These are phyloP conservation scores for Umbelopsis isabellina DNA, from an alignment of 192 early-diverging fungal species.

Conservation along the genomic window DNA sequence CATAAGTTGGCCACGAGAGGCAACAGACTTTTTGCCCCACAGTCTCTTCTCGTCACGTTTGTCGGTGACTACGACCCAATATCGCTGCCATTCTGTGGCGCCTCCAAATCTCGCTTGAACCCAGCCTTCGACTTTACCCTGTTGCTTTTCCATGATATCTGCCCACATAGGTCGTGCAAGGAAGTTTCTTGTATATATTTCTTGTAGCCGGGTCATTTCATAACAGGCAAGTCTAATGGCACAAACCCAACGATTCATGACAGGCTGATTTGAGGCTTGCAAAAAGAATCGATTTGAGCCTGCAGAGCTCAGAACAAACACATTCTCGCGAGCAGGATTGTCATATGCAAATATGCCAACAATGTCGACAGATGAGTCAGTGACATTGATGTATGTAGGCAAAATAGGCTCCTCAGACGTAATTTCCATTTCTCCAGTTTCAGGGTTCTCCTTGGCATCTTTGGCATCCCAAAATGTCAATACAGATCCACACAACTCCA, in stretches of 20 bases:
- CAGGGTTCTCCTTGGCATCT: constrained; percentile 14
- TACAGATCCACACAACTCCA: constrained; percentile 71
- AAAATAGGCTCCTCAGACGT: constrained; percentile 53
- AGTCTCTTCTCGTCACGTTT: constrained; percentile 52
- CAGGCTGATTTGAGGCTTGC: constrained; percentile 56
- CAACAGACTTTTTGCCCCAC: constrained; percentile 46
- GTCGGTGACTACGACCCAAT: constrained; percentile 57
- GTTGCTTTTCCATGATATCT: constrained; percentile 51
- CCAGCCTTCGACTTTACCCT: constrained; percentile 55
- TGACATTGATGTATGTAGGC: constrained; percentile 77
- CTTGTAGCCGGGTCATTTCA: constrained; percentile 74
- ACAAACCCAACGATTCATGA: constrained; percentile 65
- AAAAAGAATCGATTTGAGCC: constrained; percentile 71
- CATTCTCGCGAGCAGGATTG: constrained; percentile 44
- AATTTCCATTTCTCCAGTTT: constrained; percentile 16
- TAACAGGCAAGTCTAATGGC: constrained; percentile 76
- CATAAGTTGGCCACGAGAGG: constrained; percentile 50
- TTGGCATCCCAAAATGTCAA: constrained; percentile 64
- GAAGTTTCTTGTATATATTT: constrained; percentile 69
- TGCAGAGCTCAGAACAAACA: constrained; percentile 68
- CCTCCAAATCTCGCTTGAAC: constrained; percentile 58
- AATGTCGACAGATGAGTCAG: constrained; percentile 65
- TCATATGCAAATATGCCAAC: constrained; percentile 59
- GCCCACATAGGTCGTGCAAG: constrained; percentile 46
- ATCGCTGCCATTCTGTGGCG: constrained; percentile 49